Percentiles rank a stretch among this genome's conserved stretches.
phyloP scores from a whole-genome alignment of 371 early-diverging fungal species.

The Circinella umbellata region DNA sequence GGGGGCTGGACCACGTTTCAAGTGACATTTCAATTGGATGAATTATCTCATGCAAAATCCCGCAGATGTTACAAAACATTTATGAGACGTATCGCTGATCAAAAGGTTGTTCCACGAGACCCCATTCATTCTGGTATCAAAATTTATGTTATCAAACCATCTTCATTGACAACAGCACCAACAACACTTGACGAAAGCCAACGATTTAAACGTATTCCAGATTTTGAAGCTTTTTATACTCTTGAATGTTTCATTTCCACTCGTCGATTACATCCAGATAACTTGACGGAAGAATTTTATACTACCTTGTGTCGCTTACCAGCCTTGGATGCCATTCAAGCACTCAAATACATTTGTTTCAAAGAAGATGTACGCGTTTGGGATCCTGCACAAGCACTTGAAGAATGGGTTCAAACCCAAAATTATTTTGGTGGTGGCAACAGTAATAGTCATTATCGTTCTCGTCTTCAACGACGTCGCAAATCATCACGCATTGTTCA shows the following conservation, averaged over 20 bases:
- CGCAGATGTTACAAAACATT: not conserved
- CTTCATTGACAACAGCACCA: not conserved
- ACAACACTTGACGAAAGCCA: not conserved
- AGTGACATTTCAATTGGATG: not conserved
- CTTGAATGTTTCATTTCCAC: constrained; percentile 13
- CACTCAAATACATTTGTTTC: constrained; percentile 14
- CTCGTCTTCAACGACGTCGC: not conserved
- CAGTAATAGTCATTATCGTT: not conserved
- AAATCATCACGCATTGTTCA: constrained; percentile 39
- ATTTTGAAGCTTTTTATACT: constrained; percentile 17
- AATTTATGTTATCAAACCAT: not conserved
- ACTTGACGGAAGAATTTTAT: not conserved
- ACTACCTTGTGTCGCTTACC: not conserved
- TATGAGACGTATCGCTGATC: not conserved
- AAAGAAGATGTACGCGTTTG: constrained; percentile 14
- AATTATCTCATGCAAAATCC: not conserved
- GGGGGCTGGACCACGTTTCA: not conserved
- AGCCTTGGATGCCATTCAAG: not conserved
- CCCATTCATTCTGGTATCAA: not conserved
- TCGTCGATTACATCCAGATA: constrained; percentile 9
- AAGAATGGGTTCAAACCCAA: too few relatives aligned
- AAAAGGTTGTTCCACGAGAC: not conserved
- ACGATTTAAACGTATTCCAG: not conserved
- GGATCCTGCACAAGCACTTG: not conserved
- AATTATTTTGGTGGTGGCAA: not conserved